These are phyloP conservation scores for Bombardia bombarda DNA, from an alignment of 495 filamentous ascomycete genomes.

Conservation along the genomic window DNA sequence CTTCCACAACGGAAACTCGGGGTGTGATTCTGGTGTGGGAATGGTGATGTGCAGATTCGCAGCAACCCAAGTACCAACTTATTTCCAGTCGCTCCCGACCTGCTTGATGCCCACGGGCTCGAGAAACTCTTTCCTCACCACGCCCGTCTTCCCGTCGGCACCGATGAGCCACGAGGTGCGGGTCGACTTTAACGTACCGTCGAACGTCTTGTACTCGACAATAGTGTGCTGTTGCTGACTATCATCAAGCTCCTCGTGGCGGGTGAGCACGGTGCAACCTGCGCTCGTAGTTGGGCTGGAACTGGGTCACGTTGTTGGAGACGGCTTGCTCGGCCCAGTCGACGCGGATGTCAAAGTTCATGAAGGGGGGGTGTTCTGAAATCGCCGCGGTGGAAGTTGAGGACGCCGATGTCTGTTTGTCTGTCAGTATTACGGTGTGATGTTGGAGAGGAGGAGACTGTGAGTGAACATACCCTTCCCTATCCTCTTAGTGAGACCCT, in stretches of 20 bases:
- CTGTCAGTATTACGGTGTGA: neutral
- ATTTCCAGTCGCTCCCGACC: constrained; percentile 27
- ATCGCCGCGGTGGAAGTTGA: constrained; percentile 6
- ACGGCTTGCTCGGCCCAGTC: constrained; percentile 4
- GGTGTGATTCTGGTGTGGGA: constrained; percentile 40
- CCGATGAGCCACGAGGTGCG: constrained; percentile 35
- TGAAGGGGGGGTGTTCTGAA: constrained; percentile 2
- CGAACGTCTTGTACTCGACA: constrained; percentile 25
- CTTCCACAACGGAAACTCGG: constrained; percentile 42
- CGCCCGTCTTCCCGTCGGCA: constrained; percentile 45
- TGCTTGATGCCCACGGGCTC: constrained; percentile 36
- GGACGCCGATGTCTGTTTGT: constrained; percentile 2
- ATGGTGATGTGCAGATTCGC: constrained; percentile 39
- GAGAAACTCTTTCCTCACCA: constrained; percentile 42
- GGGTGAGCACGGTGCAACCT: constrained; percentile 23
- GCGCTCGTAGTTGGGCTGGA: constrained; percentile 14
- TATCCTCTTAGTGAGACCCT: constrained; percentile 26
- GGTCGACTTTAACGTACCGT: constrained; percentile 18
- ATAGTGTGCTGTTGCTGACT: too few relatives aligned
- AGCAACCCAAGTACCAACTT: constrained; percentile 47
- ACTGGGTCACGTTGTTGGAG: constrained; percentile 4
- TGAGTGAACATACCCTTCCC: constrained; percentile 17
- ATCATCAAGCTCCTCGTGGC: constrained; percentile 21
- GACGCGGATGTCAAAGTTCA: constrained; percentile 3
- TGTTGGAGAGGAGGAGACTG: neutral